phyloP scores from a whole-genome alignment of 108 stramenopile genomes.

The Cyclotella choctawhatcheeana region DNA sequence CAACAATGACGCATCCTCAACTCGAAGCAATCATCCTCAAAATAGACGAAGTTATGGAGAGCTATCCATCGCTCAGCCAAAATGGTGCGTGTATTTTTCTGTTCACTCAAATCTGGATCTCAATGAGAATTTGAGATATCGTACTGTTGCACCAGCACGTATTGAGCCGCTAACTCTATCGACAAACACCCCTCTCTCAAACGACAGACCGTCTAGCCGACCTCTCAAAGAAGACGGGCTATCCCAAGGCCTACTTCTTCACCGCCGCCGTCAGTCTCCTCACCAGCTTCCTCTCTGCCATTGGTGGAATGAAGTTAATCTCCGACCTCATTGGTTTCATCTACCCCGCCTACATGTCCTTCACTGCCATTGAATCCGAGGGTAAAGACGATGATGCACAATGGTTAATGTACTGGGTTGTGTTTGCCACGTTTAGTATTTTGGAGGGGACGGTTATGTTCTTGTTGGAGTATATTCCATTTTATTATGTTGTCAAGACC shows the following conservation, averaged over 20 bases:
- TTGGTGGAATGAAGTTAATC: conserved; percentile 81
- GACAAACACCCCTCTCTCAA: neutral
- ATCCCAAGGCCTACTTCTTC: conserved; percentile 81
- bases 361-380: conserved; percentile 92
- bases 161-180: conserved; percentile 9
- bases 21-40: conserved; percentile 62
- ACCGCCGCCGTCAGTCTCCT: conserved; percentile 48
- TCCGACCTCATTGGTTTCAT: conserved; percentile 91
- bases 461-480: conserved; percentile 68
- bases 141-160: conserved; percentile 1
- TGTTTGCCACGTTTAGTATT: conserved; percentile 85
- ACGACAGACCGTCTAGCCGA: conserved; percentile 72
- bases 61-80: conserved; percentile 78
- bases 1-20: conserved; percentile 71
- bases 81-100: conserved; percentile 62
- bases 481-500: conserved; percentile 86
- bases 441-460: conserved; percentile 58
- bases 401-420: conserved; percentile 99
- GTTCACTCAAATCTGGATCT: too few relatives aligned
- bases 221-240: conserved; percentile 81
- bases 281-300: conserved; percentile 38
- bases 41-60: conserved; percentile 77
- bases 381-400: conserved; percentile 83
- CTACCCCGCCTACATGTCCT: conserved; percentile 98
- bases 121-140: too few relatives aligned